A percentile compares a stretch with the other conserved stretches of the same genome.
Conservation (phyloP, 129 eudicot genomes). For the Cynara cardunculus region DNA sequence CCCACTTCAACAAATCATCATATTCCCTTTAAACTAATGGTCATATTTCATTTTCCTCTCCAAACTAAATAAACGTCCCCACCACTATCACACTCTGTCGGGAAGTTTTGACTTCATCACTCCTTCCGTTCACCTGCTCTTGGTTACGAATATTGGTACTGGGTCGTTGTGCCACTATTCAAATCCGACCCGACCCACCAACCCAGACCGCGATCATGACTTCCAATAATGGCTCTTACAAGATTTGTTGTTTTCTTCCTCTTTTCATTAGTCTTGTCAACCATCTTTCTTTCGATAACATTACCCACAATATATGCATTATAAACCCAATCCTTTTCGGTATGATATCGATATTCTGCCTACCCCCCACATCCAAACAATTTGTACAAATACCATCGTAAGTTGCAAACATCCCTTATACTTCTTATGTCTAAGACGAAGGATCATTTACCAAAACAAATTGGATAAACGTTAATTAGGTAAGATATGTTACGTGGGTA, state of each 20-base stretch:
- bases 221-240: slow-evolving; percentile 6
- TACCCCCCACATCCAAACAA: slow-evolving; percentile 3
- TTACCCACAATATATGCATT: slow-evolving; percentile 14
- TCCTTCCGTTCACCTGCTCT: background rate
- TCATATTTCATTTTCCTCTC: slow-evolving; percentile 15
- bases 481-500: background rate
- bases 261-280: slow-evolving; percentile 21
- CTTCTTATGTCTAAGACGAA: too few species aligned
- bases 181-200: background rate
- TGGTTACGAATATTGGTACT: background rate
- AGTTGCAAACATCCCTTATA: too few species aligned
- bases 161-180: background rate
- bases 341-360: background rate
- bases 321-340: slow-evolving; percentile 4
- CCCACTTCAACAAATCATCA: slow-evolving; percentile 22
- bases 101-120: slow-evolving; percentile 29
- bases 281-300: slow-evolving; percentile 19
- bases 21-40: slow-evolving; percentile 32
- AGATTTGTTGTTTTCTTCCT: slow-evolving; percentile 30
- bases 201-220: slow-evolving; percentile 13
- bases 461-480: too few species aligned
- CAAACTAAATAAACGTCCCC: slow-evolving; percentile 21
- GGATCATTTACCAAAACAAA: too few species aligned
- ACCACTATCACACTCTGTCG: slow-evolving; percentile 34
- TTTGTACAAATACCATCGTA: background rate